Evolutionary conservation across 2,329 filamentous ascomycete species (phyloP), one percentile per base, ranked within the genome.

Genomic region (Sporothrix variecibatus): DNA sequence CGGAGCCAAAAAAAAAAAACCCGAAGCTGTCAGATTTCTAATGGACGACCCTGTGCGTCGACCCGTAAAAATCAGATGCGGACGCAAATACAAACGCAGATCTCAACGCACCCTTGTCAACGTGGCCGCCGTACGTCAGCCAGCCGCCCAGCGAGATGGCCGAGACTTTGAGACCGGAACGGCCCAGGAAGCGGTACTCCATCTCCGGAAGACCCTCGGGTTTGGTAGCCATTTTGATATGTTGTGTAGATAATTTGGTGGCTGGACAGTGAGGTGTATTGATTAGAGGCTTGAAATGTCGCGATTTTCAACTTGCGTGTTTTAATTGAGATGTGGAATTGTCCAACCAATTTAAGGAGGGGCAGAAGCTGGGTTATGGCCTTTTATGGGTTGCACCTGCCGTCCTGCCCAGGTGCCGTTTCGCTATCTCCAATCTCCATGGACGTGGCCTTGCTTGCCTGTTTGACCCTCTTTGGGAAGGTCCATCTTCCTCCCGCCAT

Each of bases 101-200:
- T 43, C 38, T 12, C 38, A 43, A 46, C 74, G 38, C 67, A 81
- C 80, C 80, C 46, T 79, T 79, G 69, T 79, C 80, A 15, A 80
- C 78, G 72, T 81, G 79, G 17, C 80, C 80, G 49, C 80, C 80
- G 51, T 91, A 92, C 0, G 76, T 77, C 43, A 77, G 72, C 76
- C 89, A 90, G 65, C 88, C 86, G 49, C 88, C 91, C 0, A 93
- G 84, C 1, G 75, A 73, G 15, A 77, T 72, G 17, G 76, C 76
- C 20, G 76, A 77, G 20, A 77, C 76, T 43, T 76, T 76, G 64
- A 77, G 76, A 12, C 76, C 76, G 3, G 76, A 74, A 4, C 73
- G 73, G 70, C 73, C 73, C 7, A 74, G 70, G 38, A 70, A 64
- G 43, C 73, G 73, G 70, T 74, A 74, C 73, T 74, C 73, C 73